Conservation (phyloP, 805 yeast species). For the Sporopachydermia quercuum region DNA sequence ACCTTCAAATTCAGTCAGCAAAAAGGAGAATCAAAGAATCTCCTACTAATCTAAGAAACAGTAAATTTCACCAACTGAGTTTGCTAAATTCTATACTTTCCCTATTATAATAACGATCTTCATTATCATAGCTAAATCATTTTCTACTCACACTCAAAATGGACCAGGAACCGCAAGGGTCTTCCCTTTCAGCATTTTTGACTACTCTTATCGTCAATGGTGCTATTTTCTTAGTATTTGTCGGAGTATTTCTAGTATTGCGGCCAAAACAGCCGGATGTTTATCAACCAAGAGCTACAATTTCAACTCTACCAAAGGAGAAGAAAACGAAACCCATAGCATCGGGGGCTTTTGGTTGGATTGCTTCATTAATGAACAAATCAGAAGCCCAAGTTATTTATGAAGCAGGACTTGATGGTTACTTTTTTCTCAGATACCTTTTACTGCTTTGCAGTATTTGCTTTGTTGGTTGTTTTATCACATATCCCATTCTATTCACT, state of each 20-base stretch:
- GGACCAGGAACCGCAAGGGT: too few species aligned
- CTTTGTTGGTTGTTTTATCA: conserved; percentile 36
- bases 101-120: too few species aligned
- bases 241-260: conserved; percentile 46
- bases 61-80: too few species aligned
- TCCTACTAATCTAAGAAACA: too few species aligned
- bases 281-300: conserved; percentile 70
- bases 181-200: conserved; percentile 26
- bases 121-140: too few species aligned
- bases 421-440: conserved; percentile 72
- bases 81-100: too few species aligned
- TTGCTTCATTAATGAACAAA: conserved; percentile 43
- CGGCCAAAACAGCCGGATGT: conserved; percentile 57
- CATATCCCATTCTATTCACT: conserved; percentile 65
- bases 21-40: too few species aligned
- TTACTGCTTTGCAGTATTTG: conserved; percentile 38
- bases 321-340: conserved; percentile 66
- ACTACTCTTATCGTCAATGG: conserved; percentile 60
- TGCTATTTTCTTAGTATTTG: conserved; percentile 45
- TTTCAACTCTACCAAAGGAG: conserved; percentile 31
- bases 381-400: conserved; percentile 64
- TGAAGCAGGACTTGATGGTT: conserved; percentile 91
- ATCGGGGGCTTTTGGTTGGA: conserved; percentile 56
- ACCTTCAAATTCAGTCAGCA: too few species aligned
- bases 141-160: too few species aligned